Evolutionary conservation across 129 eudicot genomes (phyloP).

Genomic region (Erigeron canadensis): DNA sequence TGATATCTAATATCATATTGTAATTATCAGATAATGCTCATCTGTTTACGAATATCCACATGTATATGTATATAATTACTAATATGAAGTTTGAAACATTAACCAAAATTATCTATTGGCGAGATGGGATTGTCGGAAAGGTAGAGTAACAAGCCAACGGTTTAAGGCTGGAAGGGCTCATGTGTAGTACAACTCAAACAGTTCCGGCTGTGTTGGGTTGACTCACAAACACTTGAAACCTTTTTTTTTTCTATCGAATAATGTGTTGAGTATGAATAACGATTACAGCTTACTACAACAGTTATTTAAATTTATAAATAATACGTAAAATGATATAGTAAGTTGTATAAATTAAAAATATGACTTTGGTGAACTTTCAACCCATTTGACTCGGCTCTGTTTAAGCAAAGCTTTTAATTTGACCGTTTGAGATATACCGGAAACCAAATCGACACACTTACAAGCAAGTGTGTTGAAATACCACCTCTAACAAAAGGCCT

Average conservation of each 20-base stretch:
- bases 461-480: not conserved
- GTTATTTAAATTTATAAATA: not conserved
- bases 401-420: not conserved
- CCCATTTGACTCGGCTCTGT: not conserved
- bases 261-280: not conserved
- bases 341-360: not conserved
- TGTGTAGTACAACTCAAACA: not conserved
- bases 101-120: not conserved
- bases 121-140: not conserved
- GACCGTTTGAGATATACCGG: no score
- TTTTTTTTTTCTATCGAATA: not conserved
- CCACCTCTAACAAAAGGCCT: not conserved
- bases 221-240: not conserved
- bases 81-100: not conserved
- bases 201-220: not conserved
- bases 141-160: not conserved
- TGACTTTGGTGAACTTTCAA: not conserved
- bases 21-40: not conserved
- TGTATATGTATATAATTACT: not conserved
- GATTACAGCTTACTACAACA: not conserved
- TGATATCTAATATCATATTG: not conserved
- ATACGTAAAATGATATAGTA: not conserved
- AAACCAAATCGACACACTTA: no score
- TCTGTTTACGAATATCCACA: not conserved
- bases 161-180: not conserved